Percentiles rank a stretch among this genome's conserved stretches.
Conservation (phyloP, 1,284 basidiomycete species). For the Spongiforma sp. region DNA sequence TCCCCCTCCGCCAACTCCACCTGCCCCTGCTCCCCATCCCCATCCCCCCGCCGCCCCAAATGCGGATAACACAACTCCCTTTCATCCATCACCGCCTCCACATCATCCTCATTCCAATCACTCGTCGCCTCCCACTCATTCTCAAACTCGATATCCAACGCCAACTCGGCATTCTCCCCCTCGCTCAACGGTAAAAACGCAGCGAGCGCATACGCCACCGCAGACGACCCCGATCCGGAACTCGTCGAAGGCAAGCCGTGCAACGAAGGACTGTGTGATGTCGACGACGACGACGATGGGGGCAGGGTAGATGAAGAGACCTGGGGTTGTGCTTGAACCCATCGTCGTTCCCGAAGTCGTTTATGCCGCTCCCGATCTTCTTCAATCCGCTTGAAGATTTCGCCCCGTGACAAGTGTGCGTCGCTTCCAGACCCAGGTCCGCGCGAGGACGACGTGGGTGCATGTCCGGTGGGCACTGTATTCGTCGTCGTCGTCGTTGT, state of each 20-base stretch:
- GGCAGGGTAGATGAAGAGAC: too few relatives aligned
- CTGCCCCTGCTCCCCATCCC: neutral
- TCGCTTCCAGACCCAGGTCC: slow-evolving; percentile 7
- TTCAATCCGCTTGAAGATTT: slow-evolving; percentile 90
- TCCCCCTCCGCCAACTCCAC: neutral
- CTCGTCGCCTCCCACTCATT: neutral
- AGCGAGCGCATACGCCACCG: neutral
- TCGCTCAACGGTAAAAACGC: neutral
- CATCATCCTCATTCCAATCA: neutral
- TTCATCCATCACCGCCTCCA: neutral
- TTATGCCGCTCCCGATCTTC: slow-evolving; percentile 96
- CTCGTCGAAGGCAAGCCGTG: too few relatives aligned
- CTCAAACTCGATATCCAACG: neutral
- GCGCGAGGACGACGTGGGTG: slow-evolving; percentile 14
- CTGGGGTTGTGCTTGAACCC: slow-evolving; percentile 75
- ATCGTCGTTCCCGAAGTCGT: slow-evolving; percentile 88
- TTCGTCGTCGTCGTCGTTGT: neutral
- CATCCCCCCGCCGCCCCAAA: neutral
- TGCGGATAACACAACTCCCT: neutral
- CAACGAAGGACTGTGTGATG: too few relatives aligned
- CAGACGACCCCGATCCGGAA: neutral
- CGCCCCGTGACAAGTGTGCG: slow-evolving; percentile 56
- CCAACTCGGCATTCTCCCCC: neutral
- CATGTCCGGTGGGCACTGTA: too few relatives aligned
- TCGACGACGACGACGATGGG: too few relatives aligned